A percentile compares a stretch with the other conserved stretches of the same genome.
phyloP scores from a whole-genome alignment of 352 stramenopile species.

The Phytophthora sojae region DNA sequence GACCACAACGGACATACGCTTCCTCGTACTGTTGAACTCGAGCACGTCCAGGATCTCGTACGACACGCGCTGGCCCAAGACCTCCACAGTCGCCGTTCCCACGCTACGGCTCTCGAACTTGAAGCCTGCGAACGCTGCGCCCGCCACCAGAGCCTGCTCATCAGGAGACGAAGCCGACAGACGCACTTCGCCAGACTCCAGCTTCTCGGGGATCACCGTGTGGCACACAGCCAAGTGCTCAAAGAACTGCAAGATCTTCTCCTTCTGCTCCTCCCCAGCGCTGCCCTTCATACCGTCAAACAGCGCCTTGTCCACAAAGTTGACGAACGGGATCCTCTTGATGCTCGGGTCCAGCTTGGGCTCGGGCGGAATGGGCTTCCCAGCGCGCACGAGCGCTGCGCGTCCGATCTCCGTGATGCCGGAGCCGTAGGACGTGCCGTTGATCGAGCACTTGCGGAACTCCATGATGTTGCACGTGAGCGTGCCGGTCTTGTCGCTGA shows the following conservation, averaged over 20 bases:
- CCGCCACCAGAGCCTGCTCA: slow-evolving; percentile 85
- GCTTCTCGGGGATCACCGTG: slow-evolving; percentile 79
- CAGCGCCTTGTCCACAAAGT: slow-evolving; percentile 77
- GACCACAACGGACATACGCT: slow-evolving; percentile 82
- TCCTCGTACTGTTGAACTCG: slow-evolving; percentile 82
- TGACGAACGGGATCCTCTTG: slow-evolving; percentile 73
- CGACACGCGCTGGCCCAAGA: slow-evolving; percentile 54
- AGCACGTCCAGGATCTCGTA: slow-evolving; percentile 80
- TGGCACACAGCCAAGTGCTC: slow-evolving; percentile 87
- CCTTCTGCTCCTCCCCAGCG: slow-evolving; percentile 47
- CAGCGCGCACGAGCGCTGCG: slow-evolving; percentile 62
- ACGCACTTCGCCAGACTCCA: slow-evolving; percentile 70
- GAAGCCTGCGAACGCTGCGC: slow-evolving; percentile 73
- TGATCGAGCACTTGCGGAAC: slow-evolving; percentile 94
- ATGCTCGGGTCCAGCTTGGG: slow-evolving; percentile 65
- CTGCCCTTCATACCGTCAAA: slow-evolving; percentile 70
- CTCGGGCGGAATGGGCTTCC: slow-evolving; percentile 69
- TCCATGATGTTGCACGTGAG: slow-evolving; percentile 99
- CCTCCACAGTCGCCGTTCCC: slow-evolving; percentile 53
- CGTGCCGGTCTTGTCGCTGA: slow-evolving; percentile 99
- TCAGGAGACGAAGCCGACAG: slow-evolving; percentile 85
- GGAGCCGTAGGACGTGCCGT: slow-evolving; percentile 91
- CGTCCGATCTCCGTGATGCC: slow-evolving; percentile 85
- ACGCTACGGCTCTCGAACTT: slow-evolving; percentile 72
- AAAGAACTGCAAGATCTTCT: slow-evolving; percentile 81